Evolutionary conservation across 2,329 filamentous ascomycete genomes (phyloP).

Genomic region (Coniochaeta sp.): DNA sequence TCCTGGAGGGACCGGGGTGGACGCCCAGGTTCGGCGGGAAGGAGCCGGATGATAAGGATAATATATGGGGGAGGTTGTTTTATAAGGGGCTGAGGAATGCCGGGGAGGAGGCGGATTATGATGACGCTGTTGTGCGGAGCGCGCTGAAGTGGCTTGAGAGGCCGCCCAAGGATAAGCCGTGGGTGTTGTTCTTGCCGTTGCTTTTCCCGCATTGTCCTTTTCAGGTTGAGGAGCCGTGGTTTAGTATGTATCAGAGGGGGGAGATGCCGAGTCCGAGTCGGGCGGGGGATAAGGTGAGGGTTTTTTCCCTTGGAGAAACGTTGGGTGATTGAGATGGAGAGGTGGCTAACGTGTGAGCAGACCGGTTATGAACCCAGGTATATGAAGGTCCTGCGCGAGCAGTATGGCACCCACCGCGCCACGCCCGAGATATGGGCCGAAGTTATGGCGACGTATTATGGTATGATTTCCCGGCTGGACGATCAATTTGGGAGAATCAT

Average conservation of each 20-base stretch:
- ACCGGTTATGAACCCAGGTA: conserved; percentile 36
- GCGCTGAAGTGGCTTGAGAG: conserved; percentile 35
- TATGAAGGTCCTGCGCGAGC: conserved; percentile 29
- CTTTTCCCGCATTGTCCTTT: conserved; percentile 40
- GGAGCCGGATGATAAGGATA: conserved; percentile 18
- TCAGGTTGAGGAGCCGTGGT: conserved; percentile 39
- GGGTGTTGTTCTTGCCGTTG: conserved; percentile 34
- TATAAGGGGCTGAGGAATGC: conserved; percentile 32
- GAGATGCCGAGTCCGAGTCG: conserved; percentile 12
- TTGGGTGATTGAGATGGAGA: too few relatives aligned
- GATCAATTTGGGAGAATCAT: conserved; percentile 36
- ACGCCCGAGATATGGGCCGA: conserved; percentile 35
- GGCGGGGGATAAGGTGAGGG: conserved; percentile 8
- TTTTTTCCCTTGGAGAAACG: not conserved
- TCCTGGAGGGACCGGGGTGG: conserved; percentile 29
- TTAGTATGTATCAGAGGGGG: conserved; percentile 35
- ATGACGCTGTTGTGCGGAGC: conserved; percentile 32
- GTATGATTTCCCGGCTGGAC: conserved; percentile 38
- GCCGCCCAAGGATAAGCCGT: conserved; percentile 31
- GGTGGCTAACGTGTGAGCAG: conserved; percentile 13
- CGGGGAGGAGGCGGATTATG: conserved; percentile 32
- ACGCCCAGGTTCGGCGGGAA: conserved; percentile 21
- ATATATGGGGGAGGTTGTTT: conserved; percentile 31
- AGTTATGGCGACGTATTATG: conserved; percentile 36
- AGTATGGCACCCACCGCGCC: conserved; percentile 30